Evolutionary conservation across 331 rosid genomes (phyloP).

Genomic region (Acacia pycnantha): DNA sequence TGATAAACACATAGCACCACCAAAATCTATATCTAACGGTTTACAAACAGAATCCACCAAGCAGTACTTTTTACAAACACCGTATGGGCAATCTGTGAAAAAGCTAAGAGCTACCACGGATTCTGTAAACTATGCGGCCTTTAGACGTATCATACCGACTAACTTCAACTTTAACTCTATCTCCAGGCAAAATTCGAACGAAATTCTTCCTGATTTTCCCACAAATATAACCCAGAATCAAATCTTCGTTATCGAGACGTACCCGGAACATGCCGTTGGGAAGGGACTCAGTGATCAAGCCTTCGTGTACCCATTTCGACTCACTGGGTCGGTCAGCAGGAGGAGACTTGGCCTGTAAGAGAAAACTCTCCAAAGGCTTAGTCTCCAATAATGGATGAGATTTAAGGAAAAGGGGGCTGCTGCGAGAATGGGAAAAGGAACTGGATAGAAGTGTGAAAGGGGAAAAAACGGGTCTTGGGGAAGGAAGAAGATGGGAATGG

Average conservation of each 20-base stretch:
- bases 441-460: background rate
- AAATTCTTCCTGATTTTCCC: conserved; percentile 86
- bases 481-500: conserved; percentile 9
- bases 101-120: conserved; percentile 47
- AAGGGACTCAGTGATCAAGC: conserved; percentile 82
- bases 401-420: conserved; percentile 25
- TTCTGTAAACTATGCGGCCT: conserved; percentile 78
- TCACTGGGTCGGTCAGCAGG: conserved; percentile 52
- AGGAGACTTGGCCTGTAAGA: conserved; percentile 51
- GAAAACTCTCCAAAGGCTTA: background rate
- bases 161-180: conserved; percentile 89
- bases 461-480: background rate
- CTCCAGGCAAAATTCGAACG: conserved; percentile 86
- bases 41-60: background rate
- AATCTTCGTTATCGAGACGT: conserved; percentile 74
- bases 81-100: background rate
- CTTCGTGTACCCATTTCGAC: conserved; percentile 78
- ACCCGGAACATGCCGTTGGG: conserved; percentile 94
- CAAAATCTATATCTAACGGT: background rate
- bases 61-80: conserved; percentile 28
- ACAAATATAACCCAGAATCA: conserved; percentile 80
- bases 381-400: conserved; percentile 24
- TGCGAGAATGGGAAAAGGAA: background rate
- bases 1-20: background rate
- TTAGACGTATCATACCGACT: conserved; percentile 81